A percentile compares a stretch with the other conserved stretches of the same genome.
Evolutionary conservation across 164 flowering plant species (phyloP).

Genomic region (Buxus sempervirens): DNA sequence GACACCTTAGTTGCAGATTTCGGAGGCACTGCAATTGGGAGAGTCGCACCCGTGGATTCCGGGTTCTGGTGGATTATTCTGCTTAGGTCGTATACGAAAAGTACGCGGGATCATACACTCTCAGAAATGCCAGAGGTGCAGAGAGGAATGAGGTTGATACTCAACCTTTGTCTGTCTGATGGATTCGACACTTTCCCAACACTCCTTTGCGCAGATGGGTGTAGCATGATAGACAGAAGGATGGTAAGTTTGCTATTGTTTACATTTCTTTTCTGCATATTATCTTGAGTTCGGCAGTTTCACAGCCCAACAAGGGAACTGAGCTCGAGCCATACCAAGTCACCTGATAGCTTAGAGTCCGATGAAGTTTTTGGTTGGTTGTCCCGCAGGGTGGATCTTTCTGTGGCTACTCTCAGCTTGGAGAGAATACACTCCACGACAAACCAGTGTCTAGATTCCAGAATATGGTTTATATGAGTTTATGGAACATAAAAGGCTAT

Average conservation of each 20-base stretch:
- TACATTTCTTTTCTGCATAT: background rate
- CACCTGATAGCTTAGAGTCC: too few species aligned
- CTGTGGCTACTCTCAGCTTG: too few species aligned
- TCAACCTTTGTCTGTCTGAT: conserved; percentile 38
- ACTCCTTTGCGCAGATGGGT: conserved; percentile 39
- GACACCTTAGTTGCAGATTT: conserved; percentile 30
- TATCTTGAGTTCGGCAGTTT: too few species aligned
- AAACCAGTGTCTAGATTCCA: too few species aligned
- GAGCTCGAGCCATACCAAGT: too few species aligned
- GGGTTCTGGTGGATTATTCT: conserved; percentile 54
- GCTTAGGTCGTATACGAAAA: conserved; percentile 30
- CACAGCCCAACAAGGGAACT: too few species aligned
- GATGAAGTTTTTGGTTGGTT: too few species aligned
- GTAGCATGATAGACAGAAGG: conserved; percentile 40
- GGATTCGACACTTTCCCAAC: conserved; percentile 47
- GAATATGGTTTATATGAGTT: too few species aligned
- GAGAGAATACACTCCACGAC: too few species aligned
- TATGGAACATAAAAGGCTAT: too few species aligned
- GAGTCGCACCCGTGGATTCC: conserved; percentile 50
- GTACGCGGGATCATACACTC: conserved; percentile 27
- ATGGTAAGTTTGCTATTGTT: conserved; percentile 23
- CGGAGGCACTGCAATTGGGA: conserved; percentile 45
- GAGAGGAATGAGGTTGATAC: conserved; percentile 36
- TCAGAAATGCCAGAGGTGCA: conserved; percentile 33
- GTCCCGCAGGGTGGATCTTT: too few species aligned